Evolutionary conservation across 2,329 filamentous ascomycete species (phyloP), one percentile per base, ranked within the genome.

Genomic region (Cryphonectria carpinicola): DNA sequence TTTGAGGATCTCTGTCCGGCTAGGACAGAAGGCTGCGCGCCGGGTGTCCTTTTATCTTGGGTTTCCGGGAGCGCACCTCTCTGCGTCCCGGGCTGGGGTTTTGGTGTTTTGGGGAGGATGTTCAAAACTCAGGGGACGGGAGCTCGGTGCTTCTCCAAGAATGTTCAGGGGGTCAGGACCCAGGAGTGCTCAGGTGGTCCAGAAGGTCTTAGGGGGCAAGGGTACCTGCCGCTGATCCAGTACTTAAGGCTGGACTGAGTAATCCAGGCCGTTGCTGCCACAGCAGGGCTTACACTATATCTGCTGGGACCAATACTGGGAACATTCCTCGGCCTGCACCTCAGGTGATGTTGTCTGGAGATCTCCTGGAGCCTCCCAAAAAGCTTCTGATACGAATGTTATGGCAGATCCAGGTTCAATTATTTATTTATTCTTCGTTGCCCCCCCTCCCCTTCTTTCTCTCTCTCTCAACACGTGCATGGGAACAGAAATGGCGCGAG

Each of bases 101-200:
- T 65, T 65, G 39, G n/a, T 46, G 39, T 65, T 65, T 64, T 43
- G 61, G 61, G 39, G n/a, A n/a, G 43, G 39, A 39, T 41, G 63
- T 65, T 32, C 63, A 49, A 65, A 65, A 49, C 49, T 49, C 63
- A 65, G 63, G 63, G 41, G 63, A 65, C 41, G 63, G 63, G 28
- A 65, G 43, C 43, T 65, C 25, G 25, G 63, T 32, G 63, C 41
- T 52, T 32, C 43, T 65, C 22, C 63, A 22, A 35, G 32, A 28
- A 32, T 28, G 63, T 11, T 37, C 43, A 65, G 63, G 63, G 61
- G 61, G 61, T 64, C 61, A 46, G 61, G 22, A 3, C 22, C 19
- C 14, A 35, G 41, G 14, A n/a, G 41, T 22, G 4, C 28, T 25
- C 7, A 52, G 63, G 63, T 32, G 39, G 43, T 49, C 25, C 43